These are phyloP conservation scores for Cucumis cinereus DNA, from an alignment of 306 rosid species.

Conservation along the genomic window DNA sequence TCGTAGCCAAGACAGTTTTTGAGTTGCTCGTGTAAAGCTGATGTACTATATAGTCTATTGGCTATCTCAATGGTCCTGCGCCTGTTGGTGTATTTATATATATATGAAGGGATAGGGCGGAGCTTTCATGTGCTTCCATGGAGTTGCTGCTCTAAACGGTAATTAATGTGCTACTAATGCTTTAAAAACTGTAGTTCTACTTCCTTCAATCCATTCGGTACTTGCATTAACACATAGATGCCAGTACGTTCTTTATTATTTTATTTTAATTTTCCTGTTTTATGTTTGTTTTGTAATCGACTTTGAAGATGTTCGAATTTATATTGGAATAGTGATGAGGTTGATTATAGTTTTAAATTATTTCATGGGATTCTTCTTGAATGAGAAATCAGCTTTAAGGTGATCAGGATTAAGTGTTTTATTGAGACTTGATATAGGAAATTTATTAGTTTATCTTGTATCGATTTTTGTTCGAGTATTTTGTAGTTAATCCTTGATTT, in stretches of 20 bases:
- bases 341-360: neutral
- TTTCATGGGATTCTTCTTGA: neutral
- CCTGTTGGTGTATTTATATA: neutral
- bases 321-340: neutral
- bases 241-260: neutral
- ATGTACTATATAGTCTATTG: neutral
- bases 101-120: neutral
- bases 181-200: neutral
- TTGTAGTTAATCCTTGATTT: neutral
- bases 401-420: neutral
- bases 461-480: neutral
- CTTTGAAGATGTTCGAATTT: neutral
- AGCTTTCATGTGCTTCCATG: neutral
- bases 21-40: conserved; percentile 1
- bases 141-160: neutral
- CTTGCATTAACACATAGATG: neutral
- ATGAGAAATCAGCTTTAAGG: neutral
- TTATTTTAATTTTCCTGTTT: neutral
- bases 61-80: neutral
- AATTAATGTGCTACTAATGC: neutral
- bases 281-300: neutral
- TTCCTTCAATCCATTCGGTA: neutral
- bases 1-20: neutral
- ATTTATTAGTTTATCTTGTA: neutral
- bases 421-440: no score